Percentiles rank a stretch among this genome's conserved stretches.
phyloP scores from a whole-genome alignment of 2,329 filamentous ascomycete species.

The Myriangium duriaei region DNA sequence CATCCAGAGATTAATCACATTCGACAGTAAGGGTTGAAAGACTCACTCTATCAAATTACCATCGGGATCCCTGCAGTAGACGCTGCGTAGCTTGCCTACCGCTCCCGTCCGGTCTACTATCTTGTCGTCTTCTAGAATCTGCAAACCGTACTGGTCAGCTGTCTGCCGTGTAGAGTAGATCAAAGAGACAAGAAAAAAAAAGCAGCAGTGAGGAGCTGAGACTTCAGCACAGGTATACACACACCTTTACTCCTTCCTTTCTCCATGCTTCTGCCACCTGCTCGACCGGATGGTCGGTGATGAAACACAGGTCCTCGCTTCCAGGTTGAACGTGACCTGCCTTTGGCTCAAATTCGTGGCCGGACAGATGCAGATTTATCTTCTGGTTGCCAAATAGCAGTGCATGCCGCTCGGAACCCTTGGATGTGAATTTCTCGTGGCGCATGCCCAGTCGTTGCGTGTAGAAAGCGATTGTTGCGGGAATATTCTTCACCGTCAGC shows the following conservation, averaged over 20 bases:
- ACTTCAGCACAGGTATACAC: no score
- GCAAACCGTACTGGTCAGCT: no score
- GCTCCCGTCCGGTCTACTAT: constrained; percentile 46
- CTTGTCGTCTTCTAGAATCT: constrained; percentile 37
- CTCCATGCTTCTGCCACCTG: constrained; percentile 32
- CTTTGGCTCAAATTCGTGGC: constrained; percentile 49
- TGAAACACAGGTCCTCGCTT: constrained; percentile 48
- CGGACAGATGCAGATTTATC: constrained; percentile 48
- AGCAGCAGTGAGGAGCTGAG: constrained; percentile 18
- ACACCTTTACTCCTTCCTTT: constrained; percentile 34
- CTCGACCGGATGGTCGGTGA: constrained; percentile 40
- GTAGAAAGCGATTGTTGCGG: constrained; percentile 43
- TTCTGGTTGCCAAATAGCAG: constrained; percentile 47
- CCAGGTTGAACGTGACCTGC: constrained; percentile 42
- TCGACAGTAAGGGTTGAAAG: no score
- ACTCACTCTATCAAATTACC: constrained; percentile 50
- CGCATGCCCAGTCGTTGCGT: constrained; percentile 45
- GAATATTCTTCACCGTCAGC: constrained; percentile 42
- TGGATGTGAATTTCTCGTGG: constrained; percentile 38
- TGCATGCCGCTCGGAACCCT: constrained; percentile 32
- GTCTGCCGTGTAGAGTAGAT: no score
- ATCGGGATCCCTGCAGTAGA: constrained; percentile 51
- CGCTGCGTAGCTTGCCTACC: constrained; percentile 40
- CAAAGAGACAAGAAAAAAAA: no score
- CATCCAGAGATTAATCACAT: no score